Percentiles rank a stretch among this genome's conserved stretches.
Conservation (phyloP, 108 stramenopile genomes). For the Ochromonas danica region DNA sequence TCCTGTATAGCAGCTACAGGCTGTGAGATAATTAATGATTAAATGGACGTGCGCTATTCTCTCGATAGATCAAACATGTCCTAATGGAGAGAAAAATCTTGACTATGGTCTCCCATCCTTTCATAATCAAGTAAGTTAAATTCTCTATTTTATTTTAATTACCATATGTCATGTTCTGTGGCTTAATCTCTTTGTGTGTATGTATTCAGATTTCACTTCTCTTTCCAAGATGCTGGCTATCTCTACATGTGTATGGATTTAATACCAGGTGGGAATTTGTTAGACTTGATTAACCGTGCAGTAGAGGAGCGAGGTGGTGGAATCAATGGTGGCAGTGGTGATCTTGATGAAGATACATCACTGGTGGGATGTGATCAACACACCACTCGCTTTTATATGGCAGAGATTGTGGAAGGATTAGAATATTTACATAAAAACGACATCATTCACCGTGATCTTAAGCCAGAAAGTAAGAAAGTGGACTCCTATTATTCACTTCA, state of each 20-base stretch:
- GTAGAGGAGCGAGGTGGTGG: neutral
- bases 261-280: conserved; percentile 37
- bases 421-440: conserved; percentile 27
- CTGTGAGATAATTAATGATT: too few species aligned
- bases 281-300: conserved; percentile 2
- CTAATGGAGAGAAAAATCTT: conserved; percentile 27
- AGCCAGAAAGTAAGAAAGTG: conserved; percentile 43
- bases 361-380: conserved; percentile 8
- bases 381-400: conserved; percentile 37
- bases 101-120: conserved; percentile 39
- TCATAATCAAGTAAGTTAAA: conserved; percentile 28
- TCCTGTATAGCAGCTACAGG: too few species aligned
- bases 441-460: conserved; percentile 26
- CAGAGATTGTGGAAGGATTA: conserved; percentile 37
- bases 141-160: neutral
- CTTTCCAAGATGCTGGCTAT: conserved; percentile 45
- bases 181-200: neutral
- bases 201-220: conserved; percentile 45
- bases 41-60: too few species aligned
- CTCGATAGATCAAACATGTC: conserved; percentile 11
- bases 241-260: conserved; percentile 50
- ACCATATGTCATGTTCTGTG: neutral
- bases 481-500: neutral
- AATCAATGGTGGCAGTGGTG: too few species aligned
- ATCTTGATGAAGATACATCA: too few species aligned